Percentiles rank a stretch among this genome's conserved stretches.
These are phyloP conservation scores for Silene uniflora DNA, from an alignment of 148 eudicot genomes.

Conservation along the genomic window DNA sequence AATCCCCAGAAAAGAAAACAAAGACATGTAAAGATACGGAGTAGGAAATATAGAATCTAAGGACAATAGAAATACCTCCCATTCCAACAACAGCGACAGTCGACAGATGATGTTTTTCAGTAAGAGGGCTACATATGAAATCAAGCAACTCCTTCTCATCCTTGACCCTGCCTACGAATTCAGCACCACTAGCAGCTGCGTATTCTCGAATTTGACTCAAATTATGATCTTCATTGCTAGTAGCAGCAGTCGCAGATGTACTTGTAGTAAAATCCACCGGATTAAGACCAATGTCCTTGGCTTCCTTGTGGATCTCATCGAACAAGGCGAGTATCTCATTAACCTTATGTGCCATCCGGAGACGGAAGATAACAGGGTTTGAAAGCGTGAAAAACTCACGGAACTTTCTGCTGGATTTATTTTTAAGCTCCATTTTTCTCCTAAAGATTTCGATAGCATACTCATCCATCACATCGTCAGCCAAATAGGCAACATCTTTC, in stretches of 20 bases:
- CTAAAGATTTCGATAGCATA: background rate
- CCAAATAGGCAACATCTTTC: background rate
- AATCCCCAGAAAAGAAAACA: too few relatives aligned
- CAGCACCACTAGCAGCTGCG: background rate
- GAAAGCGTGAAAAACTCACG: background rate
- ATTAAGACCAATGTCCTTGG: background rate
- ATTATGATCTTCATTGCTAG: too few relatives aligned
- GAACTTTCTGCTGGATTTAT: background rate
- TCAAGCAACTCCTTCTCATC: background rate
- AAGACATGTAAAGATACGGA: too few relatives aligned
- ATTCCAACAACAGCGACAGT: slow-evolving; percentile 15
- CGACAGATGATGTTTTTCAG: background rate
- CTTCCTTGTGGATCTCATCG: background rate
- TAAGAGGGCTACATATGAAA: background rate
- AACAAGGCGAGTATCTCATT: background rate
- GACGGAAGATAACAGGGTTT: background rate
- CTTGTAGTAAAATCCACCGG: background rate
- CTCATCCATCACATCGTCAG: slow-evolving; percentile 1
- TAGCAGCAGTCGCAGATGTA: too few relatives aligned
- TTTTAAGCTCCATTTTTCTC: background rate
- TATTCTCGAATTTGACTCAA: background rate
- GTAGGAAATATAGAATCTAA: too few relatives aligned
- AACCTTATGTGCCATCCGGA: slow-evolving; percentile 6
- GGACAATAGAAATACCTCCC: slow-evolving; percentile 17
- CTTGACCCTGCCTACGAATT: background rate